A percentile compares a stretch with the other conserved stretches of the same genome.
Evolutionary conservation across 176 grass and related monocot genomes (phyloP).

Genomic region (Calamus simplicifolius): DNA sequence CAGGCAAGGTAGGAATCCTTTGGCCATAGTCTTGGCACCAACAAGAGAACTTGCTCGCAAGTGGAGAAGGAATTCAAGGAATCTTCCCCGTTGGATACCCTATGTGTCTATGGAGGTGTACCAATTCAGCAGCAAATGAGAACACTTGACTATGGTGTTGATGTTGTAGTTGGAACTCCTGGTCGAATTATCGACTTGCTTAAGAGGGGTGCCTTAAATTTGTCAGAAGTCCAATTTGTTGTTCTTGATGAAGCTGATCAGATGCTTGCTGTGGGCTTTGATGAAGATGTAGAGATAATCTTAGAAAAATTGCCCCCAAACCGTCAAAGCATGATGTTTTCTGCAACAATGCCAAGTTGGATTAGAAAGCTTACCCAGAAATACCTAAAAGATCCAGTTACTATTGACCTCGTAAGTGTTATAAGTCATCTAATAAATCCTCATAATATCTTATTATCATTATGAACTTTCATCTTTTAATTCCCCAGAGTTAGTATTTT

Average conservation of each 20-base stretch:
- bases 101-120: conserved; percentile 90
- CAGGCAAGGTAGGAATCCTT: conserved; percentile 67
- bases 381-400: conserved; percentile 58
- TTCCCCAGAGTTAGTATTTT: no score
- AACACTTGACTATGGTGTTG: conserved; percentile 80
- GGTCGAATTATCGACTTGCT: conserved; percentile 89
- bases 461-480: no score
- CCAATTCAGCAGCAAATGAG: conserved; percentile 84
- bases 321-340: conserved; percentile 93
- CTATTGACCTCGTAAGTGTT: conserved; percentile 80
- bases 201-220: conserved; percentile 56
- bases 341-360: conserved; percentile 94
- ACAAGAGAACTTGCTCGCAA: conserved; percentile 95
- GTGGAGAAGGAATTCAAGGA: conserved; percentile 96
- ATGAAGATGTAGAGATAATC: conserved; percentile 79
- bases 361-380: conserved; percentile 75
- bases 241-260: conserved; percentile 98
- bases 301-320: conserved; percentile 52
- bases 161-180: conserved; percentile 84
- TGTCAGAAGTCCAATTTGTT: conserved; percentile 65
- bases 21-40: conserved; percentile 81
- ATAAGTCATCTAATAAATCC: neutral
- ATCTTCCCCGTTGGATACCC: conserved; percentile 68
- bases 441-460: conserved; percentile 1
- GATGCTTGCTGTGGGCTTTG: conserved; percentile 97